These are phyloP conservation scores for Aspergillus aculeatus DNA, from an alignment of 2,329 filamentous ascomycete genomes.

Conservation along the genomic window DNA sequence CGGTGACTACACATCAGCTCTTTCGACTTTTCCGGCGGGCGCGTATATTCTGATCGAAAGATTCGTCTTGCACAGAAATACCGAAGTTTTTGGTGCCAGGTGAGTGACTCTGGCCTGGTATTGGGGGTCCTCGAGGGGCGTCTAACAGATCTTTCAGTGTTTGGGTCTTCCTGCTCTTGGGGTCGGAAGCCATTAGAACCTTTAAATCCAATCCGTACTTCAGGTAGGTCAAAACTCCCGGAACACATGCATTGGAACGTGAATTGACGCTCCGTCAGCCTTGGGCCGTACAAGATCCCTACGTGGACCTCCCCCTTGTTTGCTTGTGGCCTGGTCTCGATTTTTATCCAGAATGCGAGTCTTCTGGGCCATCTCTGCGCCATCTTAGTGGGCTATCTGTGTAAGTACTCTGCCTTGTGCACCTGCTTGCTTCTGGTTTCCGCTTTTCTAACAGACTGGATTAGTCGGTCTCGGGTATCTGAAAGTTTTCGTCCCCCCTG, in stretches of 20 bases:
- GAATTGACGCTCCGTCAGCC: conserved; percentile 37
- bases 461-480: conserved; percentile 82
- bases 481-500: conserved; percentile 84
- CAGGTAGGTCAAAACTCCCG: conserved; percentile 43
- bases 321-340: conserved; percentile 69
- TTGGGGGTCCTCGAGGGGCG: not conserved
- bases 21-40: conserved; percentile 78
- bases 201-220: conserved; percentile 79
- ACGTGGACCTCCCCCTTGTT: conserved; percentile 90
- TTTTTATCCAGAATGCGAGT: conserved; percentile 77
- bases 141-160: conserved; percentile 56
- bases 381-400: conserved; percentile 79
- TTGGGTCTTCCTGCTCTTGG: conserved; percentile 88
- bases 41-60: conserved; percentile 79
- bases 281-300: conserved; percentile 70
- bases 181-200: conserved; percentile 80
- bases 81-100: conserved; percentile 78
- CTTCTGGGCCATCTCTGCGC: conserved; percentile 84
- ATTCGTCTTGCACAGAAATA: conserved; percentile 68
- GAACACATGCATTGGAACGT: not conserved
- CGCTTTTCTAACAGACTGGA: conserved; percentile 10
- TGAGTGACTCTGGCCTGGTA: conserved; percentile 40
- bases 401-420: conserved; percentile 52
- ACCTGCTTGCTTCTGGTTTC: not conserved
- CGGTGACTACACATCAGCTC: conserved; percentile 48